Conservation (phyloP, 495 filamentous ascomycete species). For the Penicillium canariense region DNA sequence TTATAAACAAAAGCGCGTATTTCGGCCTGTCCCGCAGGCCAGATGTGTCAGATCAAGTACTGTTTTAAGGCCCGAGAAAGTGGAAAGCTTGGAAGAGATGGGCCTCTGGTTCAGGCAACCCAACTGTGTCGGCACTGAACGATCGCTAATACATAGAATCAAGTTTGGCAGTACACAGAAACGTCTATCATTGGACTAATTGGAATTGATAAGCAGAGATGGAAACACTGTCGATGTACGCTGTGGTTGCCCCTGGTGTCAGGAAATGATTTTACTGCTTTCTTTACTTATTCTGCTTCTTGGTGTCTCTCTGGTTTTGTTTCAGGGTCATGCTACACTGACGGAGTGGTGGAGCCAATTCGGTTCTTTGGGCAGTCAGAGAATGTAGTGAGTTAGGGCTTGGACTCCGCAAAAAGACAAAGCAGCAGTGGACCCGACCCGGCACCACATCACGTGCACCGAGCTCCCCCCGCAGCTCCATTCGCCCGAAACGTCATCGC, state of each 20-base stretch:
- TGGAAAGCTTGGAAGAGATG: neutral
- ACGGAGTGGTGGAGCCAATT: too few relatives aligned
- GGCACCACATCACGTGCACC: conserved; percentile 3
- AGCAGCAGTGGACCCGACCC: too few relatives aligned
- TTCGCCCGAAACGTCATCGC: conserved; percentile 43
- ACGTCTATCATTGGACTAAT: too few relatives aligned
- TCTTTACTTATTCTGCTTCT: neutral
- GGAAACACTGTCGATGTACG: too few relatives aligned
- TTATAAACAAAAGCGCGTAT: too few relatives aligned
- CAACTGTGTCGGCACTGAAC: neutral
- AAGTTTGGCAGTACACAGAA: neutral
- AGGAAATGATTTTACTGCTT: neutral
- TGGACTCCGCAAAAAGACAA: too few relatives aligned
- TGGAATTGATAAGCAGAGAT: too few relatives aligned
- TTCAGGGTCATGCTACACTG: too few relatives aligned
- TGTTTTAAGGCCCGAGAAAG: neutral
- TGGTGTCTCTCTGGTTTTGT: neutral
- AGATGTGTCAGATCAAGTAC: neutral
- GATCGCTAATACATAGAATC: too few relatives aligned
- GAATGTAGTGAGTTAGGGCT: too few relatives aligned
- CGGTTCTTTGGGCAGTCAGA: too few relatives aligned
- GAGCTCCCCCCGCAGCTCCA: conserved; percentile 23
- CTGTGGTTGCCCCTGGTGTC: neutral
- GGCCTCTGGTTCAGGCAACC: neutral
- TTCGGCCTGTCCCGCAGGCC: neutral